Evolutionary conservation across 148 eudicot species (phyloP).

Genomic region (Amaranthus cruentus): DNA sequence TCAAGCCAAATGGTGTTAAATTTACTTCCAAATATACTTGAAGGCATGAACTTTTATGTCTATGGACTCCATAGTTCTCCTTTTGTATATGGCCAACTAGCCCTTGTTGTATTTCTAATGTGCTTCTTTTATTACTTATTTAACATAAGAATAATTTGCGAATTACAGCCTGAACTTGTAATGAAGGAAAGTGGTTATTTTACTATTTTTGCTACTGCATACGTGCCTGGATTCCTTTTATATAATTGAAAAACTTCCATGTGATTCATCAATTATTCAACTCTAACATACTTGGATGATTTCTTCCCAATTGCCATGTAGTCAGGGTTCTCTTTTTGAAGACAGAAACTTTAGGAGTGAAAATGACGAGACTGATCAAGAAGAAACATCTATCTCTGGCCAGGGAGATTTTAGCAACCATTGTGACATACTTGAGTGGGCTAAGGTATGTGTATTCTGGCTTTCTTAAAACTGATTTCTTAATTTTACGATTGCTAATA

Average conservation of each 20-base stretch:
- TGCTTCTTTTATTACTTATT: too few species aligned
- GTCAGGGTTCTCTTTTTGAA: conserved; percentile 73
- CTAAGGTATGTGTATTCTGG: conserved; percentile 51
- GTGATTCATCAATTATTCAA: background rate
- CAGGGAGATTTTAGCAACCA: conserved; percentile 62
- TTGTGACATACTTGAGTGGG: conserved; percentile 86
- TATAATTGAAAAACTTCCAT: background rate
- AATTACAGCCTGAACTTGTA: background rate
- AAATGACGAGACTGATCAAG: conserved; percentile 61
- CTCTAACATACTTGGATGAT: conserved; percentile 5
- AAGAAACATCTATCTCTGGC: conserved; percentile 81
- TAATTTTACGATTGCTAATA: background rate
- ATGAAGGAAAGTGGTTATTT: background rate
- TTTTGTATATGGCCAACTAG: too few species aligned
- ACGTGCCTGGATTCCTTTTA: background rate
- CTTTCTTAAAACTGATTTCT: conserved; percentile 6
- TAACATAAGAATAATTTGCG: too few species aligned
- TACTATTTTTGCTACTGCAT: background rate
- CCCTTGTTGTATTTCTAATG: too few species aligned
- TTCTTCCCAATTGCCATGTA: conserved; percentile 27
- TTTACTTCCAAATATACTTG: too few species aligned
- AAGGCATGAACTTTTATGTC: too few species aligned
- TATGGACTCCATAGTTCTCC: too few species aligned
- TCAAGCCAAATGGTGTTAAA: too few species aligned
- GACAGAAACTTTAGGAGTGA: conserved; percentile 72